Conservation (phyloP, 495 filamentous ascomycete species). For the Penicillium cosmopolitanum region DNA sequence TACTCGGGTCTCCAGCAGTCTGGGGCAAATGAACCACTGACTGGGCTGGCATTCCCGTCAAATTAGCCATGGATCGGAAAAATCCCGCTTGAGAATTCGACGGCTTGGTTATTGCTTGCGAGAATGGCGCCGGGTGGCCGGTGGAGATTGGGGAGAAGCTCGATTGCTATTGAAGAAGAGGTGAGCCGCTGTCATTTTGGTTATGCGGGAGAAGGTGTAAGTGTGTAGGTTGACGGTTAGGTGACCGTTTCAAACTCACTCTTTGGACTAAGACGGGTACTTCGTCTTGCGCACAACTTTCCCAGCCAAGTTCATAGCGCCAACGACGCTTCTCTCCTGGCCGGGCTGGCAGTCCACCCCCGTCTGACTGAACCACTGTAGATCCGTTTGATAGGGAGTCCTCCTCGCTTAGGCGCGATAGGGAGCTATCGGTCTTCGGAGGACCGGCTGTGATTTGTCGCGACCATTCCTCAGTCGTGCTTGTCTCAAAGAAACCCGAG, state of each 20-base stretch:
- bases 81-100: constrained; percentile 62
- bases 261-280: constrained; percentile 89
- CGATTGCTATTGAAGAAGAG: constrained; percentile 37
- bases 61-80: constrained; percentile 84
- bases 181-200: constrained; percentile 10
- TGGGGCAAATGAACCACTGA: constrained; percentile 51
- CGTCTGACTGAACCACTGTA: constrained; percentile 45
- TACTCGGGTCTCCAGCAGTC: constrained; percentile 40
- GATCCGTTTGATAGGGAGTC: constrained; percentile 49
- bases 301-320: constrained; percentile 86
- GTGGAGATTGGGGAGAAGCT: constrained; percentile 54
- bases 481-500: constrained; percentile 91
- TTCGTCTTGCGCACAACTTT: constrained; percentile 70
- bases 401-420: constrained; percentile 63
- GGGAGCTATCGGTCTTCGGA: constrained; percentile 38
- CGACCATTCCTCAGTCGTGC: constrained; percentile 86
- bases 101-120: constrained; percentile 57
- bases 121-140: constrained; percentile 49
- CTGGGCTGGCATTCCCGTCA: constrained; percentile 54
- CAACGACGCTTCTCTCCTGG: constrained; percentile 63
- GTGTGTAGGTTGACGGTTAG: not conserved
- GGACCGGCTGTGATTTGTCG: constrained; percentile 38
- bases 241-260: constrained; percentile 39
- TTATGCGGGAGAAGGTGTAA: not conserved
- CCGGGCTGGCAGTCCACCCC: constrained; percentile 31